Evolutionary conservation across 164 flowering plant species (phyloP), one percentile per base, ranked within the genome.

Genomic region (Pachysandra terminalis): DNA sequence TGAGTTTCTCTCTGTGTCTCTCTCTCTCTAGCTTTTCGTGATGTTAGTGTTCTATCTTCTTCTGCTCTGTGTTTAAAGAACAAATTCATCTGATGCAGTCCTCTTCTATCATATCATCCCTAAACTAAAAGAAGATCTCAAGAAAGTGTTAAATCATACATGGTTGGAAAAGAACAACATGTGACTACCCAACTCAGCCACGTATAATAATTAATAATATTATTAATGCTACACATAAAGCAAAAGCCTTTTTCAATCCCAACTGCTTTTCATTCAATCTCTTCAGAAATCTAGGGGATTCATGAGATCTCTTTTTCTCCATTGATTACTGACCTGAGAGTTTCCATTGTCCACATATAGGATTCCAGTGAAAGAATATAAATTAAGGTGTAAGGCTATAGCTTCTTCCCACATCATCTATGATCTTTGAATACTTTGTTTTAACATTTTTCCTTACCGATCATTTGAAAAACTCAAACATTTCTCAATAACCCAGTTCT

Each of bases 301-400:
- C 61, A 41, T 23, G 49, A 61, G 49, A 23, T 16, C 49, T 37
- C 37, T 32, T 19, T 41, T 21, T 40, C n/a, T 35, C 0, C 45
- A 21, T 25, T 74, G 66, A 74, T n/a, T 64, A 49, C 32, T 65
- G 76, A 72, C 77, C 26, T 64, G 65, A 17, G 56, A 75, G 67
- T 63, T 41, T 40, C 55, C 71, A 55, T 60, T 59, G 64, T 72
- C 78, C 78, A 78, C 70, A 68, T 0, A 51, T 54, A 23, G 12
- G 7, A 19, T 52, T 15, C 48, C 19, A 56, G 14, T 16, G 24
- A 13, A 41, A 68, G 5, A 59, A 0, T 68, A 59, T 60, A 74
- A 70, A 66, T 65, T 25, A 57, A 7, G 0, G 17, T 23, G 3
- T 5, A 22, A 10, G 59, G 16, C 23, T 25, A 52, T 17, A 61